Percentiles rank a stretch among this genome's conserved stretches.
phyloP scores from a whole-genome alignment of 768 basidiomycete species.

The Tricholoma terreum region DNA sequence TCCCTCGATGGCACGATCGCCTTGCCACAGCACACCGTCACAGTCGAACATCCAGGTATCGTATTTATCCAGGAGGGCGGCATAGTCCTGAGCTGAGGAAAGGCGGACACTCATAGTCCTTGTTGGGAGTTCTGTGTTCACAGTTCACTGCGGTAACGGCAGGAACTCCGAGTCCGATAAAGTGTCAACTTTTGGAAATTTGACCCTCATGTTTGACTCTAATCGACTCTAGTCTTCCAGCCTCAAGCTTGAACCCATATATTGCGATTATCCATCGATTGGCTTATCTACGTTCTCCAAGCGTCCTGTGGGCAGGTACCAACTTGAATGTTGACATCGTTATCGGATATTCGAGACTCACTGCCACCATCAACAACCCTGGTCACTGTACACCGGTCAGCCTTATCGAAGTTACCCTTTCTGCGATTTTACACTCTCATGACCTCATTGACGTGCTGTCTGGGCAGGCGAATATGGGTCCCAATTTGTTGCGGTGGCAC shows the following conservation, averaged over 20 bases:
- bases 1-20: conserved; percentile 75
- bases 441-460: background rate
- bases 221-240: background rate
- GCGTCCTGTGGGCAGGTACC: background rate
- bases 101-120: conserved; percentile 34
- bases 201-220: too few species aligned
- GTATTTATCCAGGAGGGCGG: conserved; percentile 55
- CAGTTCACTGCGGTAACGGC: too few species aligned
- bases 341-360: background rate
- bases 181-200: too few species aligned
- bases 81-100: conserved; percentile 43
- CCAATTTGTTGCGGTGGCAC: background rate
- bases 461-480: background rate
- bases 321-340: background rate
- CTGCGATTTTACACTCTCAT: background rate
- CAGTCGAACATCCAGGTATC: conserved; percentile 98
- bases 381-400: too few species aligned
- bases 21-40: conserved; percentile 93
- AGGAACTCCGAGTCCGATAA: too few species aligned
- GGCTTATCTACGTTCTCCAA: background rate
- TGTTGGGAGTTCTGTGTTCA: background rate
- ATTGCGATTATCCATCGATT: background rate
- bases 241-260: too few species aligned
- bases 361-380: too few species aligned
- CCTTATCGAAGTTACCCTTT: background rate